phyloP scores from a whole-genome alignment of 2,329 filamentous ascomycete species.

The Verticillium nonalfalfae region DNA sequence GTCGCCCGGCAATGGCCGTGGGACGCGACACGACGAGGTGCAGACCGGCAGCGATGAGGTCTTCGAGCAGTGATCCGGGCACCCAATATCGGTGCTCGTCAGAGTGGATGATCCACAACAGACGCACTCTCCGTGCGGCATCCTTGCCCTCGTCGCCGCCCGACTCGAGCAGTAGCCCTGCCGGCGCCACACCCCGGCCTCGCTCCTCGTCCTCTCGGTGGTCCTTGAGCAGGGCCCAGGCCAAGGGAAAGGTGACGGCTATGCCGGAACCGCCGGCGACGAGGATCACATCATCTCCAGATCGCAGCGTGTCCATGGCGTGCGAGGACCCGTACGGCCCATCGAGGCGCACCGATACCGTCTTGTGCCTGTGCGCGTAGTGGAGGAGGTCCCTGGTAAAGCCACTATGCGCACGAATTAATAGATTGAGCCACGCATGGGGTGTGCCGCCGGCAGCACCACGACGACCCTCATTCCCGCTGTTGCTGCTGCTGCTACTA shows the following conservation, averaged over 20 bases:
- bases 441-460: constrained; percentile 10
- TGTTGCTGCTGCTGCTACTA: background rate
- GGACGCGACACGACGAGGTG: constrained; percentile 48
- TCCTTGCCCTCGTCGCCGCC: background rate
- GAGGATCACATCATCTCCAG: constrained; percentile 42
- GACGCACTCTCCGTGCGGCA: constrained; percentile 32
- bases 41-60: constrained; percentile 41
- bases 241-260: constrained; percentile 55
- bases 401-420: constrained; percentile 53
- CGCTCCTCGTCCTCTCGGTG: background rate
- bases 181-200: background rate
- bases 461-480: too few species aligned
- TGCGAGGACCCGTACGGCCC: constrained; percentile 58
- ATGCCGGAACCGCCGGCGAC: constrained; percentile 61
- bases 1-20: constrained; percentile 45
- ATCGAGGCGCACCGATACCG: constrained; percentile 47
- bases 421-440: constrained; percentile 47
- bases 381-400: constrained; percentile 51
- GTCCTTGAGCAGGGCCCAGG: constrained; percentile 39
- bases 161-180: background rate
- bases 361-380: constrained; percentile 37
- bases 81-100: constrained; percentile 48
- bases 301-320: constrained; percentile 44
- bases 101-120: constrained; percentile 56
- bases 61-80: constrained; percentile 37